Percentiles rank a stretch among this genome's conserved stretches.
These are phyloP conservation scores for Abelmoschus esculentus DNA, from an alignment of 345 rosid species.

Conservation along the genomic window DNA sequence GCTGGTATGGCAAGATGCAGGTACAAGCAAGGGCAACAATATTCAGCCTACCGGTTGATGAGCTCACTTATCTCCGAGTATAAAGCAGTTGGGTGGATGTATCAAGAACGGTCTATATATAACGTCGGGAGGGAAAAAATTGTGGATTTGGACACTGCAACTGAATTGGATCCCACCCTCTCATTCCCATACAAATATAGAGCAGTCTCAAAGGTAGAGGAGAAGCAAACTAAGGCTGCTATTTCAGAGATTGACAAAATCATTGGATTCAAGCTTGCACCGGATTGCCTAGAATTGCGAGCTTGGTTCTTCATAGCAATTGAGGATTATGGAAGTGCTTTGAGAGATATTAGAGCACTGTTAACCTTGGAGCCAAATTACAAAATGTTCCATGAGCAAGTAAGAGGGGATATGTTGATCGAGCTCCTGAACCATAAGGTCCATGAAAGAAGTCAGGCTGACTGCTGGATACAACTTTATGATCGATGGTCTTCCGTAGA, in stretches of 20 bases:
- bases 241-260: constrained; percentile 61
- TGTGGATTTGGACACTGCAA: constrained; percentile 53
- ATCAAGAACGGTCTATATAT: constrained; percentile 77
- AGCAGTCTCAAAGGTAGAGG: constrained; percentile 51
- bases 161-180: constrained; percentile 78
- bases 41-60: constrained; percentile 62
- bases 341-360: constrained; percentile 66
- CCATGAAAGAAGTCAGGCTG: constrained; percentile 52
- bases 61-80: constrained; percentile 49
- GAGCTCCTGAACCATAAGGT: constrained; percentile 41
- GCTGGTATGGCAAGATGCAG: constrained; percentile 77
- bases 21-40: constrained; percentile 63
- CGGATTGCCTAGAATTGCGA: constrained; percentile 78
- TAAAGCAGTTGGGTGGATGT: constrained; percentile 90
- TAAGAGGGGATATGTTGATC: constrained; percentile 47
- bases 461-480: constrained; percentile 84
- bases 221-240: constrained; percentile 54
- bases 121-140: constrained; percentile 52
- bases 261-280: constrained; percentile 58
- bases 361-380: constrained; percentile 65
- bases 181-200: constrained; percentile 77
- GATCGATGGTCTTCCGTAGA: constrained; percentile 89
- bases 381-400: constrained; percentile 49
- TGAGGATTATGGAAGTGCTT: constrained; percentile 61
- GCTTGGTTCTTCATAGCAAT: constrained; percentile 69